Evolutionary conservation across 768 basidiomycete species (phyloP).

Genomic region (Cystofilobasidium ferigula): DNA sequence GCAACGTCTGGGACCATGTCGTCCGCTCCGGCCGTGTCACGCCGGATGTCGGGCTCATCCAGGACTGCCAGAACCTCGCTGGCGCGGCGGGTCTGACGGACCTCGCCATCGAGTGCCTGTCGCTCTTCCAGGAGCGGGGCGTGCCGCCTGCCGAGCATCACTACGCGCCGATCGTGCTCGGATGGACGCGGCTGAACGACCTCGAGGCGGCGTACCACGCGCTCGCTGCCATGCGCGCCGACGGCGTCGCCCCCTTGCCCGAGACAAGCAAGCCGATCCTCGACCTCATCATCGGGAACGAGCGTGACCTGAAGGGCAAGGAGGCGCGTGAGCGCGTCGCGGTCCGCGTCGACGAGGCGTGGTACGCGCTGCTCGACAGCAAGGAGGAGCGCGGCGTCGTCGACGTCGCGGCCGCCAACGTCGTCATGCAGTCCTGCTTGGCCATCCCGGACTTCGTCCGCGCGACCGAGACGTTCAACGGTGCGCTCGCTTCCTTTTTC

Average conservation of each 20-base stretch:
- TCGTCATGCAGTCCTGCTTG: constrained; percentile 16
- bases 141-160: constrained; percentile 5
- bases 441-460: constrained; percentile 17
- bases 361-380: constrained; percentile 17
- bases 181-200: constrained; percentile 12
- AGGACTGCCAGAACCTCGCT: constrained; percentile 13
- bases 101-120: constrained; percentile 5
- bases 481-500: constrained; percentile 2
- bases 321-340: constrained; percentile 2
- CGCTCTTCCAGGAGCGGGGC: not conserved
- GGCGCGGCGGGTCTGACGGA: constrained; percentile 17
- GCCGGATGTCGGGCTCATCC: constrained; percentile 18
- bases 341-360: constrained; percentile 14
- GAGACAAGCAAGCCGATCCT: constrained; percentile 9
- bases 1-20: constrained; percentile 13
- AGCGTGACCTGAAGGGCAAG: not conserved
- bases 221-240: constrained; percentile 3
- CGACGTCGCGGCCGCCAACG: constrained; percentile 18
- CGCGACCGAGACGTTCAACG: constrained; percentile 24
- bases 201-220: constrained; percentile 20
- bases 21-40: constrained; percentile 12
- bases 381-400: constrained; percentile 13
- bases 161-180: constrained; percentile 10
- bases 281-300: constrained; percentile 11
- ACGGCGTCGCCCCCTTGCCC: constrained; percentile 4